Conservation (phyloP, 2,329 filamentous ascomycete species). For the Stemphylium beticola region DNA sequence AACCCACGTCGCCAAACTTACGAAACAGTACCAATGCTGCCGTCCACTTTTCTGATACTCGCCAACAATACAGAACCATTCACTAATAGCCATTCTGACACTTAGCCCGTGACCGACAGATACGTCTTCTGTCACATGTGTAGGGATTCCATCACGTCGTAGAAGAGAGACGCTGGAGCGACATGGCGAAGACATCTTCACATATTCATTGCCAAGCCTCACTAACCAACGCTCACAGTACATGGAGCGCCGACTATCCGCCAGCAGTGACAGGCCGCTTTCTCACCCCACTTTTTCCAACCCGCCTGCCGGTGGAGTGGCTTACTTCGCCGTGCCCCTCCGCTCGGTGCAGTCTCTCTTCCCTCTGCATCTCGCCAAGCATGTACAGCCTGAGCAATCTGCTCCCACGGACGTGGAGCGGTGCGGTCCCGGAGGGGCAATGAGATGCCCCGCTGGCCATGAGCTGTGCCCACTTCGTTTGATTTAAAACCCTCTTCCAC, state of each 20-base stretch:
- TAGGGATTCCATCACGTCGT: not conserved
- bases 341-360: constrained; percentile 15
- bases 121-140: not conserved
- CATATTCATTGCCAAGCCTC: constrained; percentile 34
- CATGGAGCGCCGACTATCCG: constrained; percentile 30
- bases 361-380: constrained; percentile 25
- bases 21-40: not conserved
- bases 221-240: constrained; percentile 23
- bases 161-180: not conserved
- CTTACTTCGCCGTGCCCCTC: constrained; percentile 12
- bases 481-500: constrained; percentile 28
- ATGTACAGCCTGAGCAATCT: constrained; percentile 21
- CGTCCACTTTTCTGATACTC: not conserved
- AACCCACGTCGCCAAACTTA: constrained; percentile 6
- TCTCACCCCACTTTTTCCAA: constrained; percentile 32
- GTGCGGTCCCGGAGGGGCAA: not conserved
- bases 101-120: not conserved
- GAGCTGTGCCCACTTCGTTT: constrained; percentile 16
- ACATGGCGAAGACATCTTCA: constrained; percentile 15
- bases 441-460: constrained; percentile 19
- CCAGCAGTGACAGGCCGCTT: constrained; percentile 28
- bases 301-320: constrained; percentile 20
- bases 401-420: constrained; percentile 14
- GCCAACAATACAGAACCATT: not conserved
- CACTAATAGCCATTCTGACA: not conserved